Evolutionary conservation across 768 basidiomycete genomes (phyloP).

Genomic region (Leucosporidium scottii): DNA sequence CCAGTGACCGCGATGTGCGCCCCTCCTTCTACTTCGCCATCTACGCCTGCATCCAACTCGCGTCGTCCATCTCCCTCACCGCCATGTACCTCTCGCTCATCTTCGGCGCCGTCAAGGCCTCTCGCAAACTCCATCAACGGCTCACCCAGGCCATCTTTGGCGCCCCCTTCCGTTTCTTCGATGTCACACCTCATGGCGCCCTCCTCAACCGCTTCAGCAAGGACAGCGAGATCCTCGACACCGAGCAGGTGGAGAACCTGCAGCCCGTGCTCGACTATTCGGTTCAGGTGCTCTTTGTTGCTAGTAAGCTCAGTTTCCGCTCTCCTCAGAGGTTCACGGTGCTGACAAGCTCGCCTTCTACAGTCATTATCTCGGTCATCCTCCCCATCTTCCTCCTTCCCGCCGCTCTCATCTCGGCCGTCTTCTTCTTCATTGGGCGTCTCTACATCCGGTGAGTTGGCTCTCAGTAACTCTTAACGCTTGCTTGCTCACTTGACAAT

Average conservation of each 20-base stretch:
- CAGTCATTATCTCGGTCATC: conserved; percentile 13
- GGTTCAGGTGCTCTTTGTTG: conserved; percentile 31
- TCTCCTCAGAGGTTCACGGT: background rate
- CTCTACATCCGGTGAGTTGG: conserved; percentile 40
- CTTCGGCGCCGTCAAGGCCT: conserved; percentile 18
- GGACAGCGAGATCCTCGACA: conserved; percentile 28
- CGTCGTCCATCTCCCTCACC: conserved; percentile 18
- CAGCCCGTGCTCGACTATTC: conserved; percentile 36
- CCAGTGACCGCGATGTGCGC: background rate
- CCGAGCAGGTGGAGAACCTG: conserved; percentile 25
- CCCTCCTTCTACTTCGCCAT: conserved; percentile 12
- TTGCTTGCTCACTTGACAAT: too few species aligned
- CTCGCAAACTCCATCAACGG: conserved; percentile 5
- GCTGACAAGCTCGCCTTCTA: background rate
- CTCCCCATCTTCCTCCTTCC: conserved; percentile 26
- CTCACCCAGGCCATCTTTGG: conserved; percentile 20
- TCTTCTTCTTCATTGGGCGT: conserved; percentile 41
- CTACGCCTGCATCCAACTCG: conserved; percentile 28
- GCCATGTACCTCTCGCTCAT: conserved; percentile 31
- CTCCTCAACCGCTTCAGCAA: conserved; percentile 23
- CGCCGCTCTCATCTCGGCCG: conserved; percentile 35
- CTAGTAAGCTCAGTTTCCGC: background rate
- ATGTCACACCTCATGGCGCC: conserved; percentile 16
- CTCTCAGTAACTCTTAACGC: too few species aligned
- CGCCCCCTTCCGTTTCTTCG: conserved; percentile 28